Base-by-base conservation (phyloP, 2,329 filamentous ascomycete species). In the Delphinella strobiligena region DNA sequence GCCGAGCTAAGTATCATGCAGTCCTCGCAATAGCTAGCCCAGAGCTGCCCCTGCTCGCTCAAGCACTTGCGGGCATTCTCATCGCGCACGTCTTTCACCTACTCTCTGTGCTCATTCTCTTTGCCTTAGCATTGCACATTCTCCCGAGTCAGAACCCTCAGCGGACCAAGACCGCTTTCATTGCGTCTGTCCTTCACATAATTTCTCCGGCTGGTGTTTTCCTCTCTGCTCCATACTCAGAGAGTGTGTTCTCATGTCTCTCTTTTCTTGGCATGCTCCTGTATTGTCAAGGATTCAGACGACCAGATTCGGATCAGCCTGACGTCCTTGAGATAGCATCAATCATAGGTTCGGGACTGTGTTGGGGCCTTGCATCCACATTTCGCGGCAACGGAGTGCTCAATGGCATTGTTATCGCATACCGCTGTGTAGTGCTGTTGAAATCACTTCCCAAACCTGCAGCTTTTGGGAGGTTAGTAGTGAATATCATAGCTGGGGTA, bases 121-220 rank as follows among this genome's bases (percentile, higher is more conserved):
- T 85, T 58, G 63, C 67, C 41, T 72, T 93, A 16, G 75, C 79
- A 2, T 54, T 67, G 40, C 58, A 70, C 5, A 51, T 88, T 8
- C 74, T 74, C 40, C 59, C 60, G 12, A 54, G 67, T 44, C 51
- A 45, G 12, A 45, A 45, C 4, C 38, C 38, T 4, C 46, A 50
- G 19, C 55, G 50, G 34, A 49, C 46, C 46, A 66, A 56, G n/a
- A 58, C 81, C 31, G 72, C 84, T 2, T 78, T 89, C 45, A 55
- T 82, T 16, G 71, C 85, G 7, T 76, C 85, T 3, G 63, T 73
- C 12, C 65, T 96, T 36, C 86, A 96, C 58, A 72, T 93, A 40
- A 54, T 96, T 36, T 91, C 84, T 0, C 89, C 91, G 0, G 91
- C 83, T 0, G 89, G 89, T 1, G 62, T 95, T 2, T 96, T 98